Percentiles rank a stretch among this genome's conserved stretches.
These are phyloP conservation scores for Neurospora terricola DNA, from an alignment of 495 filamentous ascomycete species.

Conservation along the genomic window DNA sequence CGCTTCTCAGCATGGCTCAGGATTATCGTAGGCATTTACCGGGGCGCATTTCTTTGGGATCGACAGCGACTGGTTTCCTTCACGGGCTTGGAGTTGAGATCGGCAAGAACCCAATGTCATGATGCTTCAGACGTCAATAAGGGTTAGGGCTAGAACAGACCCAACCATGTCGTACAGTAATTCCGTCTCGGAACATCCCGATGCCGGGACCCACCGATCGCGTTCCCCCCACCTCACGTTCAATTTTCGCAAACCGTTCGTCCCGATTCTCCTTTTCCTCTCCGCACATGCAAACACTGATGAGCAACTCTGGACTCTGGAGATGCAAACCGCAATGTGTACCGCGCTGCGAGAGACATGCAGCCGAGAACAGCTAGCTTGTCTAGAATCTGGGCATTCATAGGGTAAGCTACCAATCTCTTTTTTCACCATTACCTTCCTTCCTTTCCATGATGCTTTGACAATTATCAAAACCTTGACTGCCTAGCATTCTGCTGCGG, in stretches of 20 bases:
- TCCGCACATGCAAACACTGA: neutral
- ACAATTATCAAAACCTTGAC: constrained; percentile 27
- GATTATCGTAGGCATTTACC: neutral
- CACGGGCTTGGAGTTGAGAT: neutral
- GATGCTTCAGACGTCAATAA: neutral
- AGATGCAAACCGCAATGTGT: neutral
- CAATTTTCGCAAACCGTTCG: neutral
- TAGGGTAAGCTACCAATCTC: neutral
- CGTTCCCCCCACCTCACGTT: neutral
- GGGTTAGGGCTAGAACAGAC: neutral
- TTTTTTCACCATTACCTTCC: neutral
- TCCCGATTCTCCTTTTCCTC: neutral
- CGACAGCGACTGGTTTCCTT: neutral
- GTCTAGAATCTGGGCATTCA: neutral
- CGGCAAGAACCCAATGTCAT: neutral
- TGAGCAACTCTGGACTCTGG: neutral
- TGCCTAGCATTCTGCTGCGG: constrained; percentile 19
- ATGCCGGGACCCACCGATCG: neutral
- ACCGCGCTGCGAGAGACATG: neutral
- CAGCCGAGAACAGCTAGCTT: neutral
- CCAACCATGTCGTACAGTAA: neutral
- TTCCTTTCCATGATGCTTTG: constrained; percentile 15
- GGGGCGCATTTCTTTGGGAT: neutral
- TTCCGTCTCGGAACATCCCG: neutral
- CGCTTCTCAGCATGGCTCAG: neutral